A percentile compares a stretch with the other conserved stretches of the same genome.
These are phyloP conservation scores for Chaetomium tenue DNA, from an alignment of 495 filamentous ascomycete species.

Conservation along the genomic window DNA sequence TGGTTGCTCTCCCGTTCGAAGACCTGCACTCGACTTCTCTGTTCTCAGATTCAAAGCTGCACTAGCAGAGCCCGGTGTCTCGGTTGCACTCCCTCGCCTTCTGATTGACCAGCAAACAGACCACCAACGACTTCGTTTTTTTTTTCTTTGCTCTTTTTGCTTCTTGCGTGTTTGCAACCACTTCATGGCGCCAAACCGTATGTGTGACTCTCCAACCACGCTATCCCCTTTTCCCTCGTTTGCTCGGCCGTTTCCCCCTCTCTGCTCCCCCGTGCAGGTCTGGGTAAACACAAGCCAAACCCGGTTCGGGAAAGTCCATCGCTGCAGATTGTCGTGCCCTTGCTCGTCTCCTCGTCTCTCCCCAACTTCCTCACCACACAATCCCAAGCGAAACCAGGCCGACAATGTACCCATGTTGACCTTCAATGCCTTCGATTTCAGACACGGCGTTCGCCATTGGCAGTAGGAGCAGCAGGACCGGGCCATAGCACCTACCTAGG, in stretches of 20 bases:
- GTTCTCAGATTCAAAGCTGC: not conserved
- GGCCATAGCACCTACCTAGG: too few species aligned
- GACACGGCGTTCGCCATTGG: conserved; percentile 21
- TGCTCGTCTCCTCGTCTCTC: not conserved
- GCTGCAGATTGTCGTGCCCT: not conserved
- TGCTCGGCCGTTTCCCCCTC: conserved; percentile 6
- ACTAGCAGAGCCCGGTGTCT: conserved; percentile 4
- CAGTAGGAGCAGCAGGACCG: conserved; percentile 28
- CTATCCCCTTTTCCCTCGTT: not conserved
- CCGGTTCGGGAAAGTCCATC: not conserved
- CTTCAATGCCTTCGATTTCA: conserved; percentile 32
- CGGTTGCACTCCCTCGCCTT: not conserved
- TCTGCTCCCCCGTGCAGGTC: conserved; percentile 2
- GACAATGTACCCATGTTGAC: conserved; percentile 21
- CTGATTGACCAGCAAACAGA: not conserved
- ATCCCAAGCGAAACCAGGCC: not conserved
- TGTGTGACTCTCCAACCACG: conserved; percentile 2
- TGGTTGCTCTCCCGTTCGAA: conserved; percentile 9
- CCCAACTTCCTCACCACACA: conserved; percentile 8
- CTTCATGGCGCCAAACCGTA: conserved; percentile 10
- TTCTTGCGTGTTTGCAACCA: conserved; percentile 3
- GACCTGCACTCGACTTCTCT: not conserved
- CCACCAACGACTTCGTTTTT: not conserved
- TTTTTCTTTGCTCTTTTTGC: conserved; percentile 9
- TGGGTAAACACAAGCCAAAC: conserved; percentile 11